Percentiles rank a stretch among this genome's conserved stretches.
Conservation (phyloP, 768 basidiomycete genomes). For the Macrolepiota fuliginosa region DNA sequence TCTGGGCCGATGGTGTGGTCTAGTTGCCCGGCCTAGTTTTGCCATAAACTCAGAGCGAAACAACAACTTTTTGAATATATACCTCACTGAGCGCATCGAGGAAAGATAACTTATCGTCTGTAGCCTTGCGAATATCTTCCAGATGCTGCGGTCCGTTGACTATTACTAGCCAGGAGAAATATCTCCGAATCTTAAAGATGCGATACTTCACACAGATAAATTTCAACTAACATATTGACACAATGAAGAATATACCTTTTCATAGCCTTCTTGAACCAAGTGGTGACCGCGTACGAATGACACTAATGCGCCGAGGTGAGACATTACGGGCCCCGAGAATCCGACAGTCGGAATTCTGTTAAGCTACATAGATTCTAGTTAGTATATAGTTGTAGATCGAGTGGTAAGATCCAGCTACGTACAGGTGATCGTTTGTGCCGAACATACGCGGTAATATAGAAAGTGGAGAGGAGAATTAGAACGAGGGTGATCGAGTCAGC, state of each 20-base stretch:
- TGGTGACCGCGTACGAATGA: neutral
- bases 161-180: constrained; percentile 24
- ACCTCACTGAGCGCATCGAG: constrained; percentile 26
- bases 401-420: neutral
- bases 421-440: neutral
- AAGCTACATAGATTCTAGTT: neutral
- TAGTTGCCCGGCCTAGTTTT: constrained; percentile 26
- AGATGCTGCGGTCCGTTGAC: constrained; percentile 38
- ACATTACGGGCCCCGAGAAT: neutral
- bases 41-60: neutral
- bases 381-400: neutral
- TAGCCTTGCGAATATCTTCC: constrained; percentile 45
- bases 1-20: constrained; percentile 32
- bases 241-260: constrained; percentile 3
- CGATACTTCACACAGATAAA: constrained; percentile 16
- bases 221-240: neutral
- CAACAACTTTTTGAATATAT: neutral
- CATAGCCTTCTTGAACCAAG: constrained; percentile 10
- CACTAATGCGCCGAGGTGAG: neutral
- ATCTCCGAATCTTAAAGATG: constrained; percentile 20
- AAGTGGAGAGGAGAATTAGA: neutral
- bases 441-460: neutral
- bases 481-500: neutral
- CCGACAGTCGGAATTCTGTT: constrained; percentile 3
- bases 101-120: constrained; percentile 30